Evolutionary conservation across 225 moss, liverwort and hornwort species (phyloP).

Genomic region (Climacium dendroides): DNA sequence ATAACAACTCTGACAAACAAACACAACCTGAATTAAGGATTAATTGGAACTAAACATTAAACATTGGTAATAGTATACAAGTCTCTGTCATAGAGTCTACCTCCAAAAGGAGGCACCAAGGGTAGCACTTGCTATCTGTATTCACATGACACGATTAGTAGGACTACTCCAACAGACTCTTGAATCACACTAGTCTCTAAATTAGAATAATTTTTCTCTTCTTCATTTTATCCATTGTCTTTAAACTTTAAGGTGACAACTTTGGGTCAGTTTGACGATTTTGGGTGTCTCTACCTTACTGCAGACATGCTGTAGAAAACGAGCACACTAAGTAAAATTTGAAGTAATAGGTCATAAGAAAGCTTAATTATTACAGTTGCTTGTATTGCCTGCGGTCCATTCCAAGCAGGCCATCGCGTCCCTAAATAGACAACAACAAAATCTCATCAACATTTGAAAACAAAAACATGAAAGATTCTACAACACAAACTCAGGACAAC

Average conservation of each 20-base stretch:
- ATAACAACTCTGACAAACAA: background rate
- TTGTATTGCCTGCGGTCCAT: background rate
- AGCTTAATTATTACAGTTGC: background rate
- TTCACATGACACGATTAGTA: background rate
- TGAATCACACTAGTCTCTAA: background rate
- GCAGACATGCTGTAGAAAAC: background rate
- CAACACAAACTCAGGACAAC: background rate
- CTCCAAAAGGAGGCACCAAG: background rate
- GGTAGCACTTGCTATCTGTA: background rate
- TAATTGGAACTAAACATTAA: background rate
- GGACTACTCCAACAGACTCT: background rate
- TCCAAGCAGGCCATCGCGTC: conserved; percentile 34
- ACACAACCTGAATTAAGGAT: background rate
- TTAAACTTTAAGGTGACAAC: background rate
- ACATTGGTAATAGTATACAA: background rate
- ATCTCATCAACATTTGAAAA: background rate
- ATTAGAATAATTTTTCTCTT: background rate
- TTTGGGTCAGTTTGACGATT: background rate
- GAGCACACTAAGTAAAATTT: background rate
- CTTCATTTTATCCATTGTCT: background rate
- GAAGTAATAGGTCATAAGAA: background rate
- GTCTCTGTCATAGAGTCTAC: background rate
- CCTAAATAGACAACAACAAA: conserved; percentile 6
- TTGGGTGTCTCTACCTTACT: background rate
- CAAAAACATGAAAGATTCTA: background rate